phyloP scores from a whole-genome alignment of 257 asterid species.

The Solanum chmielewskii region DNA sequence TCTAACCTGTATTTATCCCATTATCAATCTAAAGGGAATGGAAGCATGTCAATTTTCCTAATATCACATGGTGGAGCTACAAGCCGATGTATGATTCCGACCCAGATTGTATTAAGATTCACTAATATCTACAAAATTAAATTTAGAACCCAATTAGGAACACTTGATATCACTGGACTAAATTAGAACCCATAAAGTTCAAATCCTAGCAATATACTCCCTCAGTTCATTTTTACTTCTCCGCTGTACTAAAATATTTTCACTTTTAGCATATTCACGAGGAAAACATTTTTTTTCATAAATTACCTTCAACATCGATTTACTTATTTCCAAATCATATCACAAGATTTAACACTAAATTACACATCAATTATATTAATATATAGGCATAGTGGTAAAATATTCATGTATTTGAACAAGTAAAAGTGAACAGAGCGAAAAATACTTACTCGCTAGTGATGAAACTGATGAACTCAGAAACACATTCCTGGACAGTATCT shows the following conservation, averaged over 20 bases:
- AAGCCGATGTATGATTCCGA: background rate
- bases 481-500: slow-evolving; percentile 75
- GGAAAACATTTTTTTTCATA: background rate
- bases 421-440: background rate
- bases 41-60: background rate
- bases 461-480: slow-evolving; percentile 66
- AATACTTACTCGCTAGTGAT: slow-evolving; percentile 60
- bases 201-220: background rate
- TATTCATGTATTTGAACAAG: background rate
- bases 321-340: background rate
- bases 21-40: background rate
- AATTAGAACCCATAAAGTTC: background rate
- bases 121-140: background rate
- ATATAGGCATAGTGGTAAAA: background rate
- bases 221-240: background rate
- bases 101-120: background rate
- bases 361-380: background rate
- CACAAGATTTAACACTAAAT: background rate
- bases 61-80: background rate
- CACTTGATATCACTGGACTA: background rate
- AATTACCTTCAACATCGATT: background rate
- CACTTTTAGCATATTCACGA: background rate
- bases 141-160: background rate
- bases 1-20: background rate
- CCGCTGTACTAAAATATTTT: background rate